These are phyloP conservation scores for Gynostemma pentaphyllum DNA, from an alignment of 306 rosid species.

Conservation along the genomic window DNA sequence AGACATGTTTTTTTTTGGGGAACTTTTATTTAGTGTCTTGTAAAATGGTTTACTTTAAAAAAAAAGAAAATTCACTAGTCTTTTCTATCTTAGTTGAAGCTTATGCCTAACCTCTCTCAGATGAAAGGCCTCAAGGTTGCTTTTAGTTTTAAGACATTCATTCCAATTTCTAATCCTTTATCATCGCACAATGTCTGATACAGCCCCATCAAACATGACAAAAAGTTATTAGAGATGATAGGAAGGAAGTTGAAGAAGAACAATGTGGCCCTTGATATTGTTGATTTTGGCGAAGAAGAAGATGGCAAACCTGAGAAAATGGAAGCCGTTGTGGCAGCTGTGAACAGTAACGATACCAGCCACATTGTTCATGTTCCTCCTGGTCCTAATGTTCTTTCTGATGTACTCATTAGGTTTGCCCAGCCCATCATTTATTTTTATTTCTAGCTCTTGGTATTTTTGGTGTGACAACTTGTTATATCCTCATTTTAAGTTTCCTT, in stretches of 20 bases:
- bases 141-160: neutral
- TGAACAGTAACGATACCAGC: constrained; percentile 72
- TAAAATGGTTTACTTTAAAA: too few relatives aligned
- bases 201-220: constrained; percentile 69
- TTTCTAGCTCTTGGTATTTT: neutral
- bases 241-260: constrained; percentile 87
- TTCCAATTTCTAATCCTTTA: neutral
- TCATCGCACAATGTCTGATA: constrained; percentile 10
- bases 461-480: neutral
- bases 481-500: neutral
- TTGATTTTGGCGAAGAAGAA: constrained; percentile 87
- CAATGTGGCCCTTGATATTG: constrained; percentile 81
- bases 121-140: too few relatives aligned
- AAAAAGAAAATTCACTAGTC: too few relatives aligned
- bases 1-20: too few relatives aligned
- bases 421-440: neutral
- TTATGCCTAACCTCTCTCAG: too few relatives aligned
- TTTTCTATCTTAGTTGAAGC: too few relatives aligned
- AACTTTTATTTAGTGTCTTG: too few relatives aligned
- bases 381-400: constrained; percentile 50
- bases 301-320: constrained; percentile 76
- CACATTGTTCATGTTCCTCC: constrained; percentile 49
- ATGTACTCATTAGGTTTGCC: constrained; percentile 54
- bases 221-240: constrained; percentile 69
- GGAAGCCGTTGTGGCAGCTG: constrained; percentile 72